A percentile compares a stretch with the other conserved stretches of the same genome.
These are phyloP conservation scores for Diaporthe sp. DNA, from an alignment of 2,329 filamentous ascomycete genomes.

Conservation along the genomic window DNA sequence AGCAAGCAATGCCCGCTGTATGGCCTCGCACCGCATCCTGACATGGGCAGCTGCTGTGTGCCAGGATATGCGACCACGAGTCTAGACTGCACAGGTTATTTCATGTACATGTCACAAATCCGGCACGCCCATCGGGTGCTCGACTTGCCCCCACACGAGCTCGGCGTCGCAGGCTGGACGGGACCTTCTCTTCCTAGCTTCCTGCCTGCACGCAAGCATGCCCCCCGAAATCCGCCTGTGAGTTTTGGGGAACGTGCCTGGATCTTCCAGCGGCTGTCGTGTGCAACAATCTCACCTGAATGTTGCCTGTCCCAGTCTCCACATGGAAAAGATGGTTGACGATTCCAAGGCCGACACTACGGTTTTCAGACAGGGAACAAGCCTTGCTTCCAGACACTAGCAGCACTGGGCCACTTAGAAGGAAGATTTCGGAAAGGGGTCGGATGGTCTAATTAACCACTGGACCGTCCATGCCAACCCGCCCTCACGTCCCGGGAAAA, in stretches of 20 bases:
- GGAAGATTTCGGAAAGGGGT: slow-evolving; percentile 32
- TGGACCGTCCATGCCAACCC: slow-evolving; percentile 4
- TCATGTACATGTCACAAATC: slow-evolving; percentile 13
- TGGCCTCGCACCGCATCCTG: slow-evolving; percentile 14
- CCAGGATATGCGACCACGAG: slow-evolving; percentile 18
- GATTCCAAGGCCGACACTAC: slow-evolving; percentile 5
- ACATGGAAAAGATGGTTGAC: slow-evolving; percentile 12
- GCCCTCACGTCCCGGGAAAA: slow-evolving; percentile 34
- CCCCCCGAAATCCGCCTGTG: slow-evolving; percentile 6
- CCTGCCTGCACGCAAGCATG: slow-evolving; percentile 14
- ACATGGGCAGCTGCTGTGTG: slow-evolving; percentile 24
- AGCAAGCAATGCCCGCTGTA: slow-evolving; percentile 13
- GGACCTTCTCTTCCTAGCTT: slow-evolving; percentile 20
- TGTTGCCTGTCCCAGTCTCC: slow-evolving; percentile 21
- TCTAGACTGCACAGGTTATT: slow-evolving; percentile 16
- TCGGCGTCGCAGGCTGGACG: slow-evolving; percentile 15
- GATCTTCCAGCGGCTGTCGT: slow-evolving; percentile 23
- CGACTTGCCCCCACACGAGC: slow-evolving; percentile 16
- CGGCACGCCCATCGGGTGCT: slow-evolving; percentile 20
- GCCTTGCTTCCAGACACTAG: slow-evolving; percentile 38
- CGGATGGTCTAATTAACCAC: slow-evolving; percentile 21
- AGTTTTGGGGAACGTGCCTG: slow-evolving; percentile 7
- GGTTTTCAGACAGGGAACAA: slow-evolving; percentile 35
- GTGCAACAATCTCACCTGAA: slow-evolving; percentile 21
- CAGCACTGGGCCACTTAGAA: slow-evolving; percentile 4